A percentile compares a stretch with the other conserved stretches of the same genome.
Evolutionary conservation across 371 early-diverging fungal genomes (phyloP).

Genomic region (Mucor saturninus): DNA sequence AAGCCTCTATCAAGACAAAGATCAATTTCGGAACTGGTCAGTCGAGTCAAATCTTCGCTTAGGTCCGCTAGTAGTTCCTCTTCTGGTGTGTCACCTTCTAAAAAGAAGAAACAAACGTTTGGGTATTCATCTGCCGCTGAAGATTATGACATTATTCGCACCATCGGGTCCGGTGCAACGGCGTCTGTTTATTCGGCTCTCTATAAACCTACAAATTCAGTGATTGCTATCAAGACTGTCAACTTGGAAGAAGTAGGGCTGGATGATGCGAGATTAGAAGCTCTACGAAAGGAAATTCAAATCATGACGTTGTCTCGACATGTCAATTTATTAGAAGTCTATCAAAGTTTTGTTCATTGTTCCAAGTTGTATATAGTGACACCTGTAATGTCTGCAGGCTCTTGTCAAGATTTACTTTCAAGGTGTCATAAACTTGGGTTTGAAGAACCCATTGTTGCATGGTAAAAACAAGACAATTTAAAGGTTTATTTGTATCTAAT

Average conservation of each 20-base stretch:
- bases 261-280: conserved; percentile 41
- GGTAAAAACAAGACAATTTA: conserved; percentile 3
- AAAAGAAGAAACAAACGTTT: neutral
- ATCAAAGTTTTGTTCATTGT: conserved; percentile 67
- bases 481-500: neutral
- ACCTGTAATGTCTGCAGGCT: conserved; percentile 69
- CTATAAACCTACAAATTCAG: conserved; percentile 33
- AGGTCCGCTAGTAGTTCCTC: conserved; percentile 5
- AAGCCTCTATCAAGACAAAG: conserved; percentile 28
- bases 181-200: conserved; percentile 48
- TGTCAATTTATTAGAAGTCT: conserved; percentile 66
- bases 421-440: conserved; percentile 34
- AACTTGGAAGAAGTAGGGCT: conserved; percentile 33
- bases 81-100: neutral
- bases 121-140: conserved; percentile 25
- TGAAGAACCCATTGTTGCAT: conserved; percentile 42
- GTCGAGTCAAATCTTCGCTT: conserved; percentile 17
- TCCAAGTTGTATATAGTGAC: conserved; percentile 69
- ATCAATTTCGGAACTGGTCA: conserved; percentile 32
- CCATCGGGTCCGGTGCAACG: conserved; percentile 44
- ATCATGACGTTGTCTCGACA: conserved; percentile 76
- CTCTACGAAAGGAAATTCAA: conserved; percentile 65
- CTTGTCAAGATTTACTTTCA: conserved; percentile 45
- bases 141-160: conserved; percentile 32
- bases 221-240: conserved; percentile 49